phyloP scores from a whole-genome alignment of 1,284 basidiomycete genomes.

The Neotropicomus parvogracilis region DNA sequence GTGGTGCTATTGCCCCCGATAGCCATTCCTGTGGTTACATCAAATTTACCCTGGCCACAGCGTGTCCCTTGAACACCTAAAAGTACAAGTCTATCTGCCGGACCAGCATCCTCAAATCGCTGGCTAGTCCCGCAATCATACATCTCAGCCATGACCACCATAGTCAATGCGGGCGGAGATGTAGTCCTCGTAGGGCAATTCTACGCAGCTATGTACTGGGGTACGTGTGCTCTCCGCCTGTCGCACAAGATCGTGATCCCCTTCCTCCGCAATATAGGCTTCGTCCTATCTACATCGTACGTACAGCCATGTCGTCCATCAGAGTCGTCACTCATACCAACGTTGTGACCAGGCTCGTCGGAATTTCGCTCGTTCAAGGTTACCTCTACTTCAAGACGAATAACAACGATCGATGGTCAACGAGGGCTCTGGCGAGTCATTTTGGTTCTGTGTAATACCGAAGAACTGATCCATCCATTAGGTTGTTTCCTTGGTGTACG shows the following conservation, averaged over 20 bases:
- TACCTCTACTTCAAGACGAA: constrained; percentile 21
- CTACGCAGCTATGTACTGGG: too few species aligned
- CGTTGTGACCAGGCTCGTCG: constrained; percentile 14
- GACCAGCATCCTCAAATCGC: too few species aligned
- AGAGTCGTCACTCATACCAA: neutral
- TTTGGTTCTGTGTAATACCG: neutral
- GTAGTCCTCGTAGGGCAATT: too few species aligned
- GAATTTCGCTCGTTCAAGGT: constrained; percentile 24
- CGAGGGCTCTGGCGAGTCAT: constrained; percentile 17
- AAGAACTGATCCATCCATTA: neutral
- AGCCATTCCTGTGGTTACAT: too few species aligned
- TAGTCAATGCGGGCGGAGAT: too few species aligned
- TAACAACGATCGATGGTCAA: constrained; percentile 17
- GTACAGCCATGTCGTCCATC: neutral
- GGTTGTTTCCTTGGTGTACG: constrained; percentile 19
- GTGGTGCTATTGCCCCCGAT: too few species aligned
- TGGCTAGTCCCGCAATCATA: too few species aligned
- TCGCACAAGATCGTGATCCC: neutral
- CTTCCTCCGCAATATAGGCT: constrained; percentile 6
- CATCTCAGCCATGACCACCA: too few species aligned
- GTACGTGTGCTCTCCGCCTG: too few species aligned
- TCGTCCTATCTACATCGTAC: constrained; percentile 22
- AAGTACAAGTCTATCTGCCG: too few species aligned
- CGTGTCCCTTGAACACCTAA: too few species aligned
- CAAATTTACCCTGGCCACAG: neutral